Evolutionary conservation across 2,329 filamentous ascomycete genomes (phyloP), one percentile per base, ranked within the genome.

Genomic region (Aspergillus fijiensis): DNA sequence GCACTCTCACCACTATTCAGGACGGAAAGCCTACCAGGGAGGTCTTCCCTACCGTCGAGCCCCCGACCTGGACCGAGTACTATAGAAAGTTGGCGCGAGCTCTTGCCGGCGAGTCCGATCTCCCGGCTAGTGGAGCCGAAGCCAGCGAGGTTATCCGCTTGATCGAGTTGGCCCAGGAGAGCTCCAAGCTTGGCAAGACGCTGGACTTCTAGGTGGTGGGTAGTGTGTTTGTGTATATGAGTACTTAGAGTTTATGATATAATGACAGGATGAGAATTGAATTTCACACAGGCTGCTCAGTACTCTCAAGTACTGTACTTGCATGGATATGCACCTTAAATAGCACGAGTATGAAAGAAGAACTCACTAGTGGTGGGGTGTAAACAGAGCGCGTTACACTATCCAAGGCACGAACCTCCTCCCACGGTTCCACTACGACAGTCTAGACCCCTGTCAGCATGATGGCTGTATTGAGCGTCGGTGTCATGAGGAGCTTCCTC

Each of bases 41-140:
- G 55, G 72, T 78, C 1, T 80, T 81, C 48, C 84, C 85, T 1
- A 88, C 87, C 2, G 79, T 89, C 2, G 79, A 86, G 70, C 87
- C 88, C 0, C 74, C 75, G n/a, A 92, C 89, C 3, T 95, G 91
- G 73, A 79, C 80, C 23, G 83, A 84, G 67, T 89, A 90, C 63
- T 94, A 93, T 74, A 74, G 77, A 29, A 75, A 77, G 56, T 77
- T 87, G 60, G 83, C 79, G 3, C 77, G 79, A 49, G 83, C 85
- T 42, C 70, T 87, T 52, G 71, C 72, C n/a, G 82, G 82, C n/a
- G 75, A 82, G 65, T 80, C 77, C 1, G 76, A 80, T 7, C 76
- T 86, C 27, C 84, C 84, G 2, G 85, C 85, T 12, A 82, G 80
- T 62, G 79, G 82, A 3, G 78, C 77, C 49, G 81, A 85, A 60